These are phyloP conservation scores for Exidia glandulosa DNA, from an alignment of 768 basidiomycete species.

Conservation along the genomic window DNA sequence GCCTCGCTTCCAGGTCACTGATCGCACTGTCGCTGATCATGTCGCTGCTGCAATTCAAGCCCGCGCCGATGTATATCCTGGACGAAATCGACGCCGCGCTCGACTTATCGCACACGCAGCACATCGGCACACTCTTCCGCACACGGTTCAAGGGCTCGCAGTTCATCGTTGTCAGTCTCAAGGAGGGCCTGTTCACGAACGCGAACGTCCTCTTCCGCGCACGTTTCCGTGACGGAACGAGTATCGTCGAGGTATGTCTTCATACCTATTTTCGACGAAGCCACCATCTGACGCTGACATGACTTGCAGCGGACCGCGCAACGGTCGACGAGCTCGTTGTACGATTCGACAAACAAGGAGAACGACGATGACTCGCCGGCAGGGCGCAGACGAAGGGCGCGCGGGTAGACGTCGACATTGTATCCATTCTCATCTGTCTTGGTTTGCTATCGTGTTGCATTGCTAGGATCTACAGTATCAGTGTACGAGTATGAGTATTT, in stretches of 20 bases:
- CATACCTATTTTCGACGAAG: neutral
- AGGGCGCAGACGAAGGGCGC: neutral
- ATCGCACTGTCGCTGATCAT: conserved; percentile 97
- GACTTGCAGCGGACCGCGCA: conserved; percentile 42
- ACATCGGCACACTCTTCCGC: conserved; percentile 96
- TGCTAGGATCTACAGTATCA: neutral
- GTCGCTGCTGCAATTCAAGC: conserved; percentile 98
- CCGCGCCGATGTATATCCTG: conserved; percentile 97
- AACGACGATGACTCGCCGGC: neutral
- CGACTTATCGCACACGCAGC: conserved; percentile 91
- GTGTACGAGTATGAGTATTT: neutral
- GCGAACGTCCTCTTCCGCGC: conserved; percentile 93
- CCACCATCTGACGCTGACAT: neutral
- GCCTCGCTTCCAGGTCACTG: conserved; percentile 57
- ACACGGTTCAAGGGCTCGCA: conserved; percentile 96
- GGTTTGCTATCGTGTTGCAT: neutral
- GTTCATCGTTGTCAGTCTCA: conserved; percentile 94
- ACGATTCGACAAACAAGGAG: conserved; percentile 12
- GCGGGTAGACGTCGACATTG: neutral
- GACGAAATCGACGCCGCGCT: conserved; percentile 98
- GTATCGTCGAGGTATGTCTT: conserved; percentile 55
- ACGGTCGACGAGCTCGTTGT: conserved; percentile 41
- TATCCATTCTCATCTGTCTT: neutral
- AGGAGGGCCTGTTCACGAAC: conserved; percentile 95
- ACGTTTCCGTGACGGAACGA: conserved; percentile 88